Percentiles rank a stretch among this genome's conserved stretches.
These are phyloP conservation scores for Grifola frondosa DNA, from an alignment of 1,284 basidiomycete genomes.

Conservation along the genomic window DNA sequence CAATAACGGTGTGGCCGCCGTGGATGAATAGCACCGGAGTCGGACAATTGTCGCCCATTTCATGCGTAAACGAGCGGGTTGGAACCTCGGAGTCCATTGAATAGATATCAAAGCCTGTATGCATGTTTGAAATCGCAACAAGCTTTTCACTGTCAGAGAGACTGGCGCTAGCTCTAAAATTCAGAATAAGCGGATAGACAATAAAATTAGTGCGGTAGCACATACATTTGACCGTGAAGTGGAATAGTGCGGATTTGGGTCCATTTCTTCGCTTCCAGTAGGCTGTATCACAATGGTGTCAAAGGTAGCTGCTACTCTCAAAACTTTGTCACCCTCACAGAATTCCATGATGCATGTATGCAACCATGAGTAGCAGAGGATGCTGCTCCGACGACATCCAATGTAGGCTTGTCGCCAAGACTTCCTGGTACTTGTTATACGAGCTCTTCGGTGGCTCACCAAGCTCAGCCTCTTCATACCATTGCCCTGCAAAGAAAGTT, in stretches of 20 bases:
- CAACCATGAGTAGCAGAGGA: background rate
- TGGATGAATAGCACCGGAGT: slow-evolving; percentile 7
- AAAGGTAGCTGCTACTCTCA: too few relatives aligned
- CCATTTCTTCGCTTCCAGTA: background rate
- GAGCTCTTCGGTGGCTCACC: background rate
- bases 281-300: background rate
- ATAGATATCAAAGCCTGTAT: background rate
- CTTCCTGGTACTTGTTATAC: background rate
- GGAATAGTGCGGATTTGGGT: background rate
- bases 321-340: too few relatives aligned
- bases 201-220: too few relatives aligned
- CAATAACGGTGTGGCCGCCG: slow-evolving; percentile 3
- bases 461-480: too few relatives aligned
- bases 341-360: slow-evolving; percentile 2
- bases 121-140: background rate
- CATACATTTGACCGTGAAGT: too few relatives aligned
- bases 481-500: too few relatives aligned
- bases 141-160: background rate
- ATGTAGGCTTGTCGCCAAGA: slow-evolving; percentile 3
- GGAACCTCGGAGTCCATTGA: background rate
- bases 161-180: background rate
- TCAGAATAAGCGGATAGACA: too few relatives aligned
- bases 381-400: background rate
- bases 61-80: background rate
- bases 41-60: background rate